Base-by-base conservation (phyloP, 768 basidiomycete species). In the Auricularia cornea region DNA sequence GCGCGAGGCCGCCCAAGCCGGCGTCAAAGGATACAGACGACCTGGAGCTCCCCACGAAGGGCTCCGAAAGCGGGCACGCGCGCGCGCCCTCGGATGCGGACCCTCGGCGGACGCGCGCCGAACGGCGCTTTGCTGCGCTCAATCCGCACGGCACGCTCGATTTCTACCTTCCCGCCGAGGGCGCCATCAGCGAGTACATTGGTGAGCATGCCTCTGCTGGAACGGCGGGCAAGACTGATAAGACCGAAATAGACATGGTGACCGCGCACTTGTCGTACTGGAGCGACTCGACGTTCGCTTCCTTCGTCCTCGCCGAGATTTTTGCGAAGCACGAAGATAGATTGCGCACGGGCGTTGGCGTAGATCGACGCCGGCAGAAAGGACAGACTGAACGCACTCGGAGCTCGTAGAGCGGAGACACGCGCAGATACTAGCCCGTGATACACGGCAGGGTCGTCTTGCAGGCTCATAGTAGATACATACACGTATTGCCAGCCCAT, bases 141-240 rank as follows among this genome's bases (percentile, higher is more conserved):
- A 80, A 80, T 61, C 77, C 77, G 3, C 78, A 79, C 65, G 78
- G 79, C 2, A 78, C 76, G 59, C 63, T 80, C 5, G 77, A 79
- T 64, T 79, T 76, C 61, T 73, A 70, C 64, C 68, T 79, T n/a
- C 75, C 77, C 5, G 69, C 72, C 8, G 72, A 74, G 10, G 76
- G 77, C 12, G 68, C 63, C 33, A 72, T 76, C 38, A 76, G 74
- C 68, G 76, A 77, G 66, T 79, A 79, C 62, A 70, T 77, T 32
- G 76, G 66, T 66, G 35, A 41, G 66, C 57, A 38, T 38, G 16
- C 16, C 35, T 38, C 8, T 38, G 35, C 35, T 38, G 16, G 16
- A 8, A 38, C 59, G 29, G n/a, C n/a, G n/a, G n/a, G n/a, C n/a
- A n/a, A n/a, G 29, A 23, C 23, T 59, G 3, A 30, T 23, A 12